Evolutionary conservation across 441 rosid species (phyloP).

Genomic region (Melastoma candidum): DNA sequence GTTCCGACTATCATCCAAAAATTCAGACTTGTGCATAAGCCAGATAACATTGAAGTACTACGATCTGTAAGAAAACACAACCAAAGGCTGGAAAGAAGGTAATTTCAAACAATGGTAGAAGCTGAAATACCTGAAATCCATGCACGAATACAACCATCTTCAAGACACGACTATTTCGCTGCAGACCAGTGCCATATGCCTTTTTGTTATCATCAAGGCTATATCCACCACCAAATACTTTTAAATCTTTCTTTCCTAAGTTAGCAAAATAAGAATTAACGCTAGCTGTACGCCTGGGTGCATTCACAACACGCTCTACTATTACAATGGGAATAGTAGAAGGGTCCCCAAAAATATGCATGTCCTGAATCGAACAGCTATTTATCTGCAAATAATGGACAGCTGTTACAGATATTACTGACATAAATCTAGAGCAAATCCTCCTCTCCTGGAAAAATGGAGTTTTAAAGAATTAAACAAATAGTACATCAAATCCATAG

Average conservation of each 20-base stretch:
- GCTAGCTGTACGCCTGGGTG: slow-evolving; percentile 65
- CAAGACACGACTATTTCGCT: slow-evolving; percentile 37
- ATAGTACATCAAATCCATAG: neutral
- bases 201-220: slow-evolving; percentile 24
- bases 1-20: no score
- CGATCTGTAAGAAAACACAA: no score
- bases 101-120: no score
- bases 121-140: slow-evolving; percentile 78
- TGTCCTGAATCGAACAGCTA: slow-evolving; percentile 72
- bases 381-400: slow-evolving; percentile 57
- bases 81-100: no score
- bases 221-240: slow-evolving; percentile 16
- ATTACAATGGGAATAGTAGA: slow-evolving; percentile 66
- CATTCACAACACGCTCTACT: slow-evolving; percentile 69
- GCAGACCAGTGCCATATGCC: slow-evolving; percentile 17
- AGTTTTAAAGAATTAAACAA: no score
- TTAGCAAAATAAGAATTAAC: slow-evolving; percentile 61
- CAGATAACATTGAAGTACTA: no score
- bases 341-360: slow-evolving; percentile 82
- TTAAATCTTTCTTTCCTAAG: slow-evolving; percentile 38
- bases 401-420: neutral
- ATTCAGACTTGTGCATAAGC: no score
- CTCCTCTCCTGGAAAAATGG: slow-evolving; percentile 1
- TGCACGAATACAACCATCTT: slow-evolving; percentile 87
- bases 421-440: no score